Percentiles rank a stretch among this genome's conserved stretches.
These are phyloP conservation scores for Rhizopogon roseolus DNA, from an alignment of 768 basidiomycete genomes.

Conservation along the genomic window DNA sequence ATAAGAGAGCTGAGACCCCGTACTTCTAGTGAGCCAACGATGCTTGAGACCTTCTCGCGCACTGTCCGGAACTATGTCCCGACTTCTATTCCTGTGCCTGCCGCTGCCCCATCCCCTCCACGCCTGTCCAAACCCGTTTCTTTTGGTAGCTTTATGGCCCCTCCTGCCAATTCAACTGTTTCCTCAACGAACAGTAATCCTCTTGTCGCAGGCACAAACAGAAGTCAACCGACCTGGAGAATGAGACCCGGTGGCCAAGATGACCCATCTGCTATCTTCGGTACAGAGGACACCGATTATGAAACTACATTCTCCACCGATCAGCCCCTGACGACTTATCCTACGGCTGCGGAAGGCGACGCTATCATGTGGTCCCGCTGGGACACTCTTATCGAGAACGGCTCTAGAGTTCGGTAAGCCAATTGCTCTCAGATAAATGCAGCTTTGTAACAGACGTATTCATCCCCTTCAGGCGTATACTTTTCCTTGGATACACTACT, in stretches of 20 bases:
- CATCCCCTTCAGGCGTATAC: conserved; percentile 31
- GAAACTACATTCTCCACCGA: conserved; percentile 1
- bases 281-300: conserved; percentile 20
- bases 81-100: conserved; percentile 44
- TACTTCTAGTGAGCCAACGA: conserved; percentile 39
- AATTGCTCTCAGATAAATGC: background rate
- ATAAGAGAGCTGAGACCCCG: conserved; percentile 10
- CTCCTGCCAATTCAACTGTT: conserved; percentile 11
- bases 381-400: conserved; percentile 20
- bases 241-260: conserved; percentile 2
- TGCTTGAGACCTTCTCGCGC: conserved; percentile 48
- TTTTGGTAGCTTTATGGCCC: conserved; percentile 38
- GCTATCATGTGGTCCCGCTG: conserved; percentile 28
- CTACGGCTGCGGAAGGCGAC: conserved; percentile 26
- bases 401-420: conserved; percentile 15
- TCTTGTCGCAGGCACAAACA: background rate
- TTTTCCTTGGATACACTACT: conserved; percentile 48
- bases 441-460: background rate
- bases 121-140: conserved; percentile 45
- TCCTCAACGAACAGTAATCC: background rate
- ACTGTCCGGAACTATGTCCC: conserved; percentile 53
- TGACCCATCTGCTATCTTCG: conserved; percentile 5
- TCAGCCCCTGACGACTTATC: conserved; percentile 20
- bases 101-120: conserved; percentile 43
- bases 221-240: conserved; percentile 7